Evolutionary conservation across 2,329 filamentous ascomycete genomes (phyloP).

Genomic region (Paraconiothyrium sp.): DNA sequence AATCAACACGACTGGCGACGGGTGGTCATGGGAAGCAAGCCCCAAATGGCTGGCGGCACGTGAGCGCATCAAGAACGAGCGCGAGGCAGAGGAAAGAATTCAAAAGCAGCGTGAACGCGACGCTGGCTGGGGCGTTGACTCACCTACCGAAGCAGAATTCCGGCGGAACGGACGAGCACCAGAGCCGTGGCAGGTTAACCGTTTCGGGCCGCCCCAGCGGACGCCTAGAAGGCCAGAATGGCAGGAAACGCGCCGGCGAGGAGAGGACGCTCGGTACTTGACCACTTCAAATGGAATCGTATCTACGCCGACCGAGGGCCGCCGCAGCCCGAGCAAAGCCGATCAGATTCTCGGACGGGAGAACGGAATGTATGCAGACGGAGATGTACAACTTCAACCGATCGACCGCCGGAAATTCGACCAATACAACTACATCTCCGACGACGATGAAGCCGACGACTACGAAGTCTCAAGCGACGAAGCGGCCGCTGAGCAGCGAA

Average conservation of each 20-base stretch:
- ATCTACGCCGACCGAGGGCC: constrained; percentile 43
- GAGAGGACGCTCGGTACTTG: constrained; percentile 45
- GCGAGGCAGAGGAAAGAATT: constrained; percentile 52
- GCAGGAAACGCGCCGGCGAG: constrained; percentile 35
- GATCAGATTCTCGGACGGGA: constrained; percentile 54
- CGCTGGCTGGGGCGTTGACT: constrained; percentile 71
- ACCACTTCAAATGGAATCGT: constrained; percentile 46
- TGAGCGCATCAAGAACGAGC: constrained; percentile 63
- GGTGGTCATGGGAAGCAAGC: constrained; percentile 93
- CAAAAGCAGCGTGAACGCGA: constrained; percentile 71
- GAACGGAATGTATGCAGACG: constrained; percentile 47
- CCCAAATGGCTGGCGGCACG: constrained; percentile 78
- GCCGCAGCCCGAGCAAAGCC: constrained; percentile 52
- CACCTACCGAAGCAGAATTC: constrained; percentile 50
- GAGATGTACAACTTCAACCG: constrained; percentile 53
- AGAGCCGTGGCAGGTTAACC: constrained; percentile 43
- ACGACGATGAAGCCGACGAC: constrained; percentile 52
- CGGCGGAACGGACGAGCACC: constrained; percentile 38
- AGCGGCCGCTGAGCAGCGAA: constrained; percentile 34
- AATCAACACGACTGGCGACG: constrained; percentile 86
- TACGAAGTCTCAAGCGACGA: constrained; percentile 46
- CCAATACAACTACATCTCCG: constrained; percentile 48
- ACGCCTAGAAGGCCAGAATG: constrained; percentile 44
- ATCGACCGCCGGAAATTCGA: constrained; percentile 51
- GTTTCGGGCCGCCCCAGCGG: constrained; percentile 38